Evolutionary conservation across 2,329 filamentous ascomycete species (phyloP).

Genomic region (Thielaviopsis populi): DNA sequence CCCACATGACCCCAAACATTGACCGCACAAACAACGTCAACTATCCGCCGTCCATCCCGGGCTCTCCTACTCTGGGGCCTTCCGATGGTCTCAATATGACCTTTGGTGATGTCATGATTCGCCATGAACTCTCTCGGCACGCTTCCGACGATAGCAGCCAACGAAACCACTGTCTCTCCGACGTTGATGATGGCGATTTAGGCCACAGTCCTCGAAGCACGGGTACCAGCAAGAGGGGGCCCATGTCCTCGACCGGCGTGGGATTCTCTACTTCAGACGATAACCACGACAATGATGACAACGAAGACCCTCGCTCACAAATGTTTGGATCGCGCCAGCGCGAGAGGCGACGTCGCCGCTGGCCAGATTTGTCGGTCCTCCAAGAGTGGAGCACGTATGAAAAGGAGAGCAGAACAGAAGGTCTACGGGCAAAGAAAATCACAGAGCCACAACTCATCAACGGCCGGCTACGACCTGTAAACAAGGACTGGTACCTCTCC

Average conservation of each 20-base stretch:
- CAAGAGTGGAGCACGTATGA: constrained; percentile 86
- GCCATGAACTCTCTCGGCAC: constrained; percentile 36
- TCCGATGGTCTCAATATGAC: constrained; percentile 37
- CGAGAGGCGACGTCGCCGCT: constrained; percentile 44
- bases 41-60: constrained; percentile 53
- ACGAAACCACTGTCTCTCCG: constrained; percentile 24
- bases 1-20: not conserved
- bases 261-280: constrained; percentile 27
- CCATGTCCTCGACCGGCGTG: not conserved
- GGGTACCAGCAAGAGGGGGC: constrained; percentile 4
- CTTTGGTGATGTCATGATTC: constrained; percentile 56
- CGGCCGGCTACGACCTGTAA: constrained; percentile 68
- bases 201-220: constrained; percentile 50
- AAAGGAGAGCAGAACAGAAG: constrained; percentile 73
- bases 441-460: constrained; percentile 88
- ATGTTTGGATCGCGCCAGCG: constrained; percentile 5
- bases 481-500: constrained; percentile 67
- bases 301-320: constrained; percentile 20
- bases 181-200: constrained; percentile 78
- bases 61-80: constrained; percentile 40
- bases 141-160: constrained; percentile 15
- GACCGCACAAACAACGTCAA: constrained; percentile 43
- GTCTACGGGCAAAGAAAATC: constrained; percentile 74
- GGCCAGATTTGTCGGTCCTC: constrained; percentile 72
- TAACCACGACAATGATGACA: constrained; percentile 30